A percentile compares a stretch with the other conserved stretches of the same genome.
Evolutionary conservation across 495 filamentous ascomycete species (phyloP).

Genomic region (Glutinoglossum americanum): DNA sequence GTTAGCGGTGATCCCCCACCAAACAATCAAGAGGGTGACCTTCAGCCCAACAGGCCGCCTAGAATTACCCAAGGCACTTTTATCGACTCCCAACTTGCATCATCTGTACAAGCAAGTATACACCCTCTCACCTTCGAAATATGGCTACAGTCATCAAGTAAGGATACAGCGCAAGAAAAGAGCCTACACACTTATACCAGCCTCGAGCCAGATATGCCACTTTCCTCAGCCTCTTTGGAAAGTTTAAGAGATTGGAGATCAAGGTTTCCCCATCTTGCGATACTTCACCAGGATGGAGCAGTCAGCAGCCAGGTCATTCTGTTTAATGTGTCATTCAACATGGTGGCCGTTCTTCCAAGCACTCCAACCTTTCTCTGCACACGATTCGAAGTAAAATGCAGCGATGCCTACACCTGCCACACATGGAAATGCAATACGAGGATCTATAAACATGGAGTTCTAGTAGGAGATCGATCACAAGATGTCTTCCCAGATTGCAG

Average conservation of each 20-base stretch:
- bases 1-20: background rate
- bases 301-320: conserved; percentile 27
- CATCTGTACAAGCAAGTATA: conserved; percentile 11
- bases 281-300: conserved; percentile 19
- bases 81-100: conserved; percentile 17
- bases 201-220: conserved; percentile 19
- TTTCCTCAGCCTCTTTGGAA: conserved; percentile 22
- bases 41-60: background rate
- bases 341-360: conserved; percentile 22
- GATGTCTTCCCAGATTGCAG: conserved; percentile 5
- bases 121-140: conserved; percentile 28
- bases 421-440: conserved; percentile 27
- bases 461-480: background rate
- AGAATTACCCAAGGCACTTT: background rate
- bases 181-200: conserved; percentile 28
- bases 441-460: conserved; percentile 15
- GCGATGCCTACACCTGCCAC: conserved; percentile 14
- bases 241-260: conserved; percentile 23
- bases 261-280: conserved; percentile 24
- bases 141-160: conserved; percentile 25
- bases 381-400: conserved; percentile 23
- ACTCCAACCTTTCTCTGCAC: conserved; percentile 22
- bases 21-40: background rate
- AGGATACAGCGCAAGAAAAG: conserved; percentile 20
- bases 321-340: conserved; percentile 26